phyloP scores from a whole-genome alignment of 495 filamentous ascomycete genomes.

The Xylaria longipes region DNA sequence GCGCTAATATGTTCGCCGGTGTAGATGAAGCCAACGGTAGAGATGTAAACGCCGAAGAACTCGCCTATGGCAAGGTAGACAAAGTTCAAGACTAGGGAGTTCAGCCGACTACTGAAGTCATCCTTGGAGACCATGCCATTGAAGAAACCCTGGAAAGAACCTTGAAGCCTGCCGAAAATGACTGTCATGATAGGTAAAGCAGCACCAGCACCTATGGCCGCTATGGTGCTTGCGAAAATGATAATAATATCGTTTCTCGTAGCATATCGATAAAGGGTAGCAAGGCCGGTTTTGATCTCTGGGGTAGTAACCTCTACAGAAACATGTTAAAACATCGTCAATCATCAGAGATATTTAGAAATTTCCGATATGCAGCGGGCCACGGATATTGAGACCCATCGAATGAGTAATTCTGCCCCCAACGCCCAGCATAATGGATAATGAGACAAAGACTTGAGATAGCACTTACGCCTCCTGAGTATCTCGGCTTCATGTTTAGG shows the following conservation, averaged over 20 bases:
- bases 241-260: constrained; percentile 76
- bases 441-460: neutral
- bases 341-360: neutral
- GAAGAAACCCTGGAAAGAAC: constrained; percentile 72
- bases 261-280: constrained; percentile 80
- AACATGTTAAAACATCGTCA: constrained; percentile 6
- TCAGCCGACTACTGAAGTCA: constrained; percentile 66
- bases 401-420: neutral
- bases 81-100: constrained; percentile 80
- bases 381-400: neutral
- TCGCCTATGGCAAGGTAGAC: constrained; percentile 88
- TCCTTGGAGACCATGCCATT: constrained; percentile 50
- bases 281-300: constrained; percentile 66
- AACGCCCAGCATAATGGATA: neutral
- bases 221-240: constrained; percentile 67
- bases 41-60: constrained; percentile 80
- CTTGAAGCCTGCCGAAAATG: constrained; percentile 78
- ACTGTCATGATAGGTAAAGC: constrained; percentile 89
- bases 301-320: constrained; percentile 67
- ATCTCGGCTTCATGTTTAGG: constrained; percentile 50
- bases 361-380: neutral
- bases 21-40: constrained; percentile 91
- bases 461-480: constrained; percentile 57
- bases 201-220: constrained; percentile 78
- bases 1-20: constrained; percentile 86